These are phyloP conservation scores for Candida peoriensis DNA, from an alignment of 805 yeast species.

Conservation along the genomic window DNA sequence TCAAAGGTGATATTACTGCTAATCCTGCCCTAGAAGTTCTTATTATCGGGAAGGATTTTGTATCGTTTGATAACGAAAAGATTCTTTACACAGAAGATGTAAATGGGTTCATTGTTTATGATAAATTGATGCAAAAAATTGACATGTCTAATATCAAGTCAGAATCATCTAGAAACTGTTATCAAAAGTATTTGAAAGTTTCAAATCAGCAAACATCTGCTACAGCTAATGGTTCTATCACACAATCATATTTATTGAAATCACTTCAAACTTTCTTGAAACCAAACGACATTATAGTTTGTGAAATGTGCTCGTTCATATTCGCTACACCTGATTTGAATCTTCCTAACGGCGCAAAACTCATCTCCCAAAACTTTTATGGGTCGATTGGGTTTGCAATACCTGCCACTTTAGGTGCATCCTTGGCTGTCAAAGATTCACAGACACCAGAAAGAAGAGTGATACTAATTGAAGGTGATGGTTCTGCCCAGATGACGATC, in stretches of 20 bases:
- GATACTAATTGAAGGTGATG: slow-evolving; percentile 61
- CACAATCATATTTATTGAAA: slow-evolving; percentile 47
- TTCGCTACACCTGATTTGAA: slow-evolving; percentile 54
- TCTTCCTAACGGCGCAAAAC: slow-evolving; percentile 45
- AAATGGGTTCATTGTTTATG: slow-evolving; percentile 18
- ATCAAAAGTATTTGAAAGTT: slow-evolving; percentile 1
- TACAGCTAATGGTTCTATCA: slow-evolving; percentile 18
- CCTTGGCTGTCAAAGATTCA: slow-evolving; percentile 48
- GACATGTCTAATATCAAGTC: slow-evolving; percentile 3
- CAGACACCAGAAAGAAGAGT: slow-evolving; percentile 34
- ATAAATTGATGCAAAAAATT: slow-evolving; percentile 8
- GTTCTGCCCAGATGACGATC: slow-evolving; percentile 62
- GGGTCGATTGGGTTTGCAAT: slow-evolving; percentile 64
- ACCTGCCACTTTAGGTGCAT: slow-evolving; percentile 61
- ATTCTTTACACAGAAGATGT: slow-evolving; percentile 7
- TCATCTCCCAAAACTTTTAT: slow-evolving; percentile 60
- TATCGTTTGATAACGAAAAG: slow-evolving; percentile 13
- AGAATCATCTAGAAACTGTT: background rate
- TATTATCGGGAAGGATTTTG: slow-evolving; percentile 23
- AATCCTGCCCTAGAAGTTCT: slow-evolving; percentile 15
- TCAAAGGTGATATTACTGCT: slow-evolving; percentile 4
- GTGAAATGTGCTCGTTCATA: slow-evolving; percentile 65
- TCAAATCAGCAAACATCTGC: slow-evolving; percentile 9
- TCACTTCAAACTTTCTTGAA: slow-evolving; percentile 45
- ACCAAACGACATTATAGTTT: slow-evolving; percentile 52